Percentiles rank a stretch among this genome's conserved stretches.
phyloP scores from a whole-genome alignment of 2,329 filamentous ascomycete species.

The Moelleriella libera region DNA sequence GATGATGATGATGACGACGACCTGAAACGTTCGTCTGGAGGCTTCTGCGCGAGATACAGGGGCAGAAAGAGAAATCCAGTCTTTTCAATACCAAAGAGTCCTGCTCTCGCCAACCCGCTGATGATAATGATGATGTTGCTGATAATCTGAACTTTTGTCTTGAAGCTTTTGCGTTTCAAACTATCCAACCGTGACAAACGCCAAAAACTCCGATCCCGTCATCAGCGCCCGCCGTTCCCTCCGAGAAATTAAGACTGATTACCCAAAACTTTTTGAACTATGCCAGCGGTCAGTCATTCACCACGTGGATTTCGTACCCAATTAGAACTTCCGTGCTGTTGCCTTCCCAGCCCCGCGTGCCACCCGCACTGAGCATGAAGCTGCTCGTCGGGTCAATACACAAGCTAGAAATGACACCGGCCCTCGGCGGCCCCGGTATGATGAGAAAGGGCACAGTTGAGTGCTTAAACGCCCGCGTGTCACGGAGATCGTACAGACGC shows the following conservation, averaged over 20 bases:
- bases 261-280: not conserved
- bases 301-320: slow-evolving; percentile 69
- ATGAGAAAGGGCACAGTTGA: slow-evolving; percentile 90
- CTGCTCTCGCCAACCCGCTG: too few species aligned
- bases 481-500: slow-evolving; percentile 74
- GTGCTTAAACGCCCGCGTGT: slow-evolving; percentile 50
- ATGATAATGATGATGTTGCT: too few species aligned
- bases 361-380: slow-evolving; percentile 85
- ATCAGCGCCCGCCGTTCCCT: too few species aligned
- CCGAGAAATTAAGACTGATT: not conserved
- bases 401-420: slow-evolving; percentile 74
- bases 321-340: slow-evolving; percentile 78
- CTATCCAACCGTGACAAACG: too few species aligned
- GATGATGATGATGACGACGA: too few species aligned
- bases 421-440: slow-evolving; percentile 69
- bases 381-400: slow-evolving; percentile 78
- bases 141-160: too few species aligned
- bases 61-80: too few species aligned
- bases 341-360: slow-evolving; percentile 92
- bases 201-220: too few species aligned
- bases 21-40: too few species aligned
- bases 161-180: too few species aligned
- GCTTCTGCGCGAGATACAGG: too few species aligned
- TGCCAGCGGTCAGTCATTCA: slow-evolving; percentile 1
- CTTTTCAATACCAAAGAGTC: too few species aligned